Evolutionary conservation across 441 rosid genomes (phyloP).

Genomic region (Brassica hybrid): DNA sequence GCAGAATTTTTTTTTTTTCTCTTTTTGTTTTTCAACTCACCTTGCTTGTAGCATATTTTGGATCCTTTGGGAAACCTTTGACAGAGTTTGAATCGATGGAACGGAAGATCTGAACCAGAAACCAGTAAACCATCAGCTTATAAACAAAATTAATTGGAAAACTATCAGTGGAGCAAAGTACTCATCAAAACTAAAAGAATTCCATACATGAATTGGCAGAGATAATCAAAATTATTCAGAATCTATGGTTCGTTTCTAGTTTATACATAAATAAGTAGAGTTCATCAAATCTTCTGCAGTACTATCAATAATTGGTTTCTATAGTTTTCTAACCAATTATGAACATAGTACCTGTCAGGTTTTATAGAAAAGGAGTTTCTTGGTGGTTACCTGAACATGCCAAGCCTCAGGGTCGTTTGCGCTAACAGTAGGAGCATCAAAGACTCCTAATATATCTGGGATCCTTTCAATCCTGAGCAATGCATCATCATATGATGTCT

Average conservation of each 20-base stretch:
- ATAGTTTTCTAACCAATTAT: not conserved
- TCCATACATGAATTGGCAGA: constrained; percentile 1
- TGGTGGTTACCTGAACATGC: constrained; percentile 88
- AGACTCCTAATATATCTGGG: constrained; percentile 75
- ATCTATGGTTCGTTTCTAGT: not conserved
- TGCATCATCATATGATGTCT: constrained; percentile 83
- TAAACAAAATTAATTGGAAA: not conserved
- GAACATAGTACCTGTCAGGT: not conserved
- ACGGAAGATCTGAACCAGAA: constrained; percentile 78
- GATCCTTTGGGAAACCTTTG: constrained; percentile 89
- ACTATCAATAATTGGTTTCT: not conserved
- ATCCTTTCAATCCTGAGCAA: constrained; percentile 82
- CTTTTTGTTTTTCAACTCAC: constrained; percentile 46
- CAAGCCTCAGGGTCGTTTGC: constrained; percentile 68
- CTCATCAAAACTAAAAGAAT: not conserved
- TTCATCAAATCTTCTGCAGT: not conserved
- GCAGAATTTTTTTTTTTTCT: not conserved
- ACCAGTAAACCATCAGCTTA: constrained; percentile 13
- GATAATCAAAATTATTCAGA: not conserved
- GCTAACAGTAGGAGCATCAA: constrained; percentile 58
- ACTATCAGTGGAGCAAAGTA: not conserved
- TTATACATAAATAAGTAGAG: not conserved
- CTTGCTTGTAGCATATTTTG: constrained; percentile 74
- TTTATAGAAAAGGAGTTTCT: not conserved
- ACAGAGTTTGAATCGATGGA: constrained; percentile 97